Base-by-base conservation (phyloP, 169 alveolate species). In the Babesia ovata region DNA sequence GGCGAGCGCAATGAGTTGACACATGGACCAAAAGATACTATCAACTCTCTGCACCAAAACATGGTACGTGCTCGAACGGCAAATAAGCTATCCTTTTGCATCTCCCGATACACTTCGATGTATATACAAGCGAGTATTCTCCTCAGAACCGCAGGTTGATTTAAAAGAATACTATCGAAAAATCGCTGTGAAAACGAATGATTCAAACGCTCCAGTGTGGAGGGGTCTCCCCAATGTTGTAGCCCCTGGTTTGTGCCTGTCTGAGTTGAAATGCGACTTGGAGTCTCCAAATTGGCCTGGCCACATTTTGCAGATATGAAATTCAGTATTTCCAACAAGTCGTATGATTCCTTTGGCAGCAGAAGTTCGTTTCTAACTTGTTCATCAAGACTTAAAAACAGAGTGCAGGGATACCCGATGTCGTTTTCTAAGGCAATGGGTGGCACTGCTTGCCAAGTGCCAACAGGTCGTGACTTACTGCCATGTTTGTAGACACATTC, bases 361-460 rank as follows among this genome's bases (percentile, higher is more conserved):
- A 58, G 22, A 16, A 28, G 42, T 13, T 28, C 48, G 26, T 58
- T 58, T 9, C 4, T 22, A 13, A 58, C 66, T 21, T 21, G 46
- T 0, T 0, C 49, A 49, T 58, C 66, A 11, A 12, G 66, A 4
- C 26, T 14, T 10, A 9, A 4, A 21, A 58, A 58, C 3, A 58
- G 22, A 7, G 26, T 58, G 66, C 46, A 58, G 49, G 14, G 24
- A 24, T 36, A 58, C n/a, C 33, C 66, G 10, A 62, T 44, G 26
- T 65, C 44, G 44, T 65, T 61, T 19, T 49, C 62, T 12, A 46
- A 60, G 8, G 74, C 59, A 26, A 65, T 26, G 14, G 74, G 74
- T 26, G 21, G 21, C 26, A 19, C 74, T 16, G 62, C 26, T 16
- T 58, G 66, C 66, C 66, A 58, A 10, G 10, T 11, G 49, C 66